phyloP scores from a whole-genome alignment of 495 filamentous ascomycete genomes.

The Daldinia concentrica region DNA sequence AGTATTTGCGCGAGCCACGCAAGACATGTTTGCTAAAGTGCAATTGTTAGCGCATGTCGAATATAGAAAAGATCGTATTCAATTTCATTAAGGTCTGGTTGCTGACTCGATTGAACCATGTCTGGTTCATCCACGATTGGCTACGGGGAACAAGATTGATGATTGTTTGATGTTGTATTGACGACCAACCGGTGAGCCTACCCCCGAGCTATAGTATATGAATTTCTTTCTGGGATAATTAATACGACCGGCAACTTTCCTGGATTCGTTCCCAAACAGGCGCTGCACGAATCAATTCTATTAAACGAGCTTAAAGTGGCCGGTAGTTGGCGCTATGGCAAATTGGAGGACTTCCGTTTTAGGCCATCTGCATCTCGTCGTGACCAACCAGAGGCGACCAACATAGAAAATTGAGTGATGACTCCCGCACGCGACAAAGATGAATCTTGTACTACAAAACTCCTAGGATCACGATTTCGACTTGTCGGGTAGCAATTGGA shows the following conservation, averaged over 20 bases:
- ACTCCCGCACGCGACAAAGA: slow-evolving; percentile 27
- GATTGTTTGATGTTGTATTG: slow-evolving; percentile 37
- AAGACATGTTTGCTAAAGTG: slow-evolving; percentile 13
- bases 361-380: slow-evolving; percentile 44
- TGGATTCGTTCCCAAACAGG: slow-evolving; percentile 28
- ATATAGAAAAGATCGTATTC: slow-evolving; percentile 30
- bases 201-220: slow-evolving; percentile 34
- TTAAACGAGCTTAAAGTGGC: slow-evolving; percentile 26
- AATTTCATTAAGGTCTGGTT: slow-evolving; percentile 8
- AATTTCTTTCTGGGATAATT: slow-evolving; percentile 31
- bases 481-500: slow-evolving; percentile 22
- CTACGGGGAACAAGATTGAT: slow-evolving; percentile 18
- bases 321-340: slow-evolving; percentile 41
- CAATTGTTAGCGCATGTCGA: slow-evolving; percentile 21
- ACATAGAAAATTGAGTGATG: slow-evolving; percentile 35
- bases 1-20: slow-evolving; percentile 18
- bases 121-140: slow-evolving; percentile 28
- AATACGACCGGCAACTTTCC: slow-evolving; percentile 29
- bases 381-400: slow-evolving; percentile 46
- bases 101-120: slow-evolving; percentile 14
- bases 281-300: slow-evolving; percentile 15
- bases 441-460: slow-evolving; percentile 36
- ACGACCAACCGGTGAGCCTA: slow-evolving; percentile 31
- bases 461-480: slow-evolving; percentile 33
- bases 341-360: slow-evolving; percentile 44